phyloP scores from a whole-genome alignment of 2,329 filamentous ascomycete species.

The Macrophomina pseudophaseolina region DNA sequence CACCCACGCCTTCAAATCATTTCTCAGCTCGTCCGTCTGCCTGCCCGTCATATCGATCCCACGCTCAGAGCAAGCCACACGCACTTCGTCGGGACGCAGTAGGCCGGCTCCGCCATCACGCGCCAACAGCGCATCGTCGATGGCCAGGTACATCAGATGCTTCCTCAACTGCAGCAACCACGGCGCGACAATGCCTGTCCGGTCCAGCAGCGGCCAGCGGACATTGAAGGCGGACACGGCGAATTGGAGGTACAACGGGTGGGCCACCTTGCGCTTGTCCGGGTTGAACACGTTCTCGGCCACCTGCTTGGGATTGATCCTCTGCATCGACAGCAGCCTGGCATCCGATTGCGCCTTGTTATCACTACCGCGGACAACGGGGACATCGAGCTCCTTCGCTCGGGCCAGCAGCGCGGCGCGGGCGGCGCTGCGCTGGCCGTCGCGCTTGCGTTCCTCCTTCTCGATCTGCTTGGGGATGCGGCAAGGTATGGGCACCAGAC shows the following conservation, averaged over 20 bases:
- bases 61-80: conserved; percentile 72
- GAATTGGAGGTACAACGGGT: conserved; percentile 35
- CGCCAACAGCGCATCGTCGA: conserved; percentile 73
- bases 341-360: background rate
- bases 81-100: conserved; percentile 68
- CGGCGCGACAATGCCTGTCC: conserved; percentile 51
- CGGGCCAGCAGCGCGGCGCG: conserved; percentile 22
- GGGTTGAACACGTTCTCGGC: conserved; percentile 32
- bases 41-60: conserved; percentile 63
- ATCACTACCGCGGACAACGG: background rate
- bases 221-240: conserved; percentile 43
- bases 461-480: conserved; percentile 76
- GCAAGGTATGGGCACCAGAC: conserved; percentile 80
- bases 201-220: conserved; percentile 48
- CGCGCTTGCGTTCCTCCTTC: conserved; percentile 16
- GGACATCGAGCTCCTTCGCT: background rate
- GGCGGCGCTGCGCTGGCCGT: background rate
- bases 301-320: background rate
- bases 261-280: conserved; percentile 28
- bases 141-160: conserved; percentile 66
- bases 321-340: background rate
- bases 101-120: conserved; percentile 64
- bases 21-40: conserved; percentile 44
- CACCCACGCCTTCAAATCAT: conserved; percentile 34
- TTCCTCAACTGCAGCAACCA: conserved; percentile 53